These are phyloP conservation scores for Syzygium grande DNA, from an alignment of 345 rosid genomes.

Conservation along the genomic window DNA sequence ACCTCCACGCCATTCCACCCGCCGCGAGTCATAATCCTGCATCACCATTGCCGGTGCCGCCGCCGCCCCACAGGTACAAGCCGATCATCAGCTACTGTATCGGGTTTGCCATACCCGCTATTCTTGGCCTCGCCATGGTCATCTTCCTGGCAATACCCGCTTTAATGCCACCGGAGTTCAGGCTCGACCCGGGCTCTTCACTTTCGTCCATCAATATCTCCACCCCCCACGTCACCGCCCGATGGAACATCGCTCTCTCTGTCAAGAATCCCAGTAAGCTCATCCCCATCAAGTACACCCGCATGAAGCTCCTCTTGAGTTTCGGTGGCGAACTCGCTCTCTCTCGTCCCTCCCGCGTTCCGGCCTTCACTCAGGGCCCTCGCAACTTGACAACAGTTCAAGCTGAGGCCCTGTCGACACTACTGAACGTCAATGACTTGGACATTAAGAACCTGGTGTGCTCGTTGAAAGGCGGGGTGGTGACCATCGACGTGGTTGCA, in stretches of 20 bases:
- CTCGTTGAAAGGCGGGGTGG: background rate
- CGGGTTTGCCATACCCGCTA: background rate
- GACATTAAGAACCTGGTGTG: background rate
- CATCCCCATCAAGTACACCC: background rate
- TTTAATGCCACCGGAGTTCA: background rate
- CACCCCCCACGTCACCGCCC: background rate
- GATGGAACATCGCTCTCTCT: background rate
- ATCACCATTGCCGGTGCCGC: background rate
- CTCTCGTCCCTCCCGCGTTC: background rate
- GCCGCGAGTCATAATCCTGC: background rate
- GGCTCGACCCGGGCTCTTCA: background rate
- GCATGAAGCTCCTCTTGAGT: background rate
- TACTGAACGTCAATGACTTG: background rate
- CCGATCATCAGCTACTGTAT: background rate
- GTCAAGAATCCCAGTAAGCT: background rate
- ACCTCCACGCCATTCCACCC: background rate
- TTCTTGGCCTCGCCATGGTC: background rate
- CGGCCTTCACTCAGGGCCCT: background rate
- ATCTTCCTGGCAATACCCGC: fast-evolving
- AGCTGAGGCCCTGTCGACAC: background rate
- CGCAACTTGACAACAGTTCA: background rate
- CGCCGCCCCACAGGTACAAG: background rate
- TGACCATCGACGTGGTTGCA: background rate
- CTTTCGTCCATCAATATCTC: background rate
- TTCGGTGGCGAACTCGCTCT: background rate